These are phyloP conservation scores for Hypoxylon sp. DNA, from an alignment of 2,329 filamentous ascomycete genomes.

Conservation along the genomic window DNA sequence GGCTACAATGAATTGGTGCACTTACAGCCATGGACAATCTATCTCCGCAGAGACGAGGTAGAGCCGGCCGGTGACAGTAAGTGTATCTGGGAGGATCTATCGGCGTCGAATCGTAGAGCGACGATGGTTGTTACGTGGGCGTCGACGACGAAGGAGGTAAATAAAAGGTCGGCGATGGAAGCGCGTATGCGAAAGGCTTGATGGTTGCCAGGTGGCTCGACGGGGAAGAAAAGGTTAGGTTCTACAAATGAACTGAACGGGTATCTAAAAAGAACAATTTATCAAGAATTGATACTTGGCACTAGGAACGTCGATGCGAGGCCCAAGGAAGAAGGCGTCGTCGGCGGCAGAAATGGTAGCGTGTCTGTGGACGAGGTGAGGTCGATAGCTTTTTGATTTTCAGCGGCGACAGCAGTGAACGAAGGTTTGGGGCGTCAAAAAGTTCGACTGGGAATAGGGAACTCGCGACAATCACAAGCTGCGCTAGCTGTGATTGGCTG, in stretches of 20 bases:
- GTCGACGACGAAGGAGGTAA: neutral
- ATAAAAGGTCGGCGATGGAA: conserved; percentile 17
- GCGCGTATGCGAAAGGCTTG: conserved; percentile 33
- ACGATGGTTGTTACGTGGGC: conserved; percentile 9
- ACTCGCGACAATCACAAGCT: conserved; percentile 40
- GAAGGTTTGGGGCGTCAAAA: conserved; percentile 41
- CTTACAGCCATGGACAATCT: conserved; percentile 46
- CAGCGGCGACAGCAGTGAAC: conserved; percentile 26
- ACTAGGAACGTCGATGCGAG: conserved; percentile 14
- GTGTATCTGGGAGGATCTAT: neutral
- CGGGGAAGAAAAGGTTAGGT: conserved; percentile 28
- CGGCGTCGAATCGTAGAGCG: neutral
- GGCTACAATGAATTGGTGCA: conserved; percentile 23
- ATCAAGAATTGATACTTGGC: conserved; percentile 35
- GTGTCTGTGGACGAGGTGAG: conserved; percentile 10
- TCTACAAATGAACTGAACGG: conserved; percentile 42
- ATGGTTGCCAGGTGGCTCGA: conserved; percentile 44
- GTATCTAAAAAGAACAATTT: conserved; percentile 47
- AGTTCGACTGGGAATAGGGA: conserved; percentile 35
- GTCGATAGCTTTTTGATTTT: conserved; percentile 37
- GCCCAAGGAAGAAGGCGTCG: conserved; percentile 6
- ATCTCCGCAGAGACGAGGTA: conserved; percentile 23
- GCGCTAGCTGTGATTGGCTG: conserved; percentile 24
- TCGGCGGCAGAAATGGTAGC: conserved; percentile 22
- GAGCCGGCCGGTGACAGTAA: neutral